Conservation (phyloP, 768 basidiomycete genomes). For the Sistotremastrum suecicum region DNA sequence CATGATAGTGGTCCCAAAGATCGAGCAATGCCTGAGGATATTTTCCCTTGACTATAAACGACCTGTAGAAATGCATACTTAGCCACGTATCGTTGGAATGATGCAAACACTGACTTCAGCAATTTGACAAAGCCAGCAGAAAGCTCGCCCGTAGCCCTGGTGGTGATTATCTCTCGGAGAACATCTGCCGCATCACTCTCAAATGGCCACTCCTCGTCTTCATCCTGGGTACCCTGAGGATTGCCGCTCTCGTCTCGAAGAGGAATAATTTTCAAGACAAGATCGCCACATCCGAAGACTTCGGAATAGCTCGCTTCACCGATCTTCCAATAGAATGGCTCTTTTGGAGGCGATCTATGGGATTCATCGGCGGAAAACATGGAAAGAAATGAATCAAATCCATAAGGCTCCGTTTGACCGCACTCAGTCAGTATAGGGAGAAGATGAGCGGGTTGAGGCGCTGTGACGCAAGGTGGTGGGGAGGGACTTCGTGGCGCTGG, state of each 20-base stretch:
- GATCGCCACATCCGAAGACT: conserved; percentile 80
- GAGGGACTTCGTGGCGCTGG: no score
- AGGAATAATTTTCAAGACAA: conserved; percentile 86
- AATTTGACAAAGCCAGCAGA: conserved; percentile 70
- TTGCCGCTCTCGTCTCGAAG: conserved; percentile 34
- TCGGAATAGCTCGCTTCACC: conserved; percentile 97
- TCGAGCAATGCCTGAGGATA: conserved; percentile 71
- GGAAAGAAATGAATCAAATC: conserved; percentile 74
- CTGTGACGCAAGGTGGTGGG: conserved; percentile 5
- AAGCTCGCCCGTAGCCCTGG: conserved; percentile 60
- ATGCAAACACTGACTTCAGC: conserved; percentile 23
- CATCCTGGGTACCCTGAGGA: conserved; percentile 9
- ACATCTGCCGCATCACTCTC: conserved; percentile 64
- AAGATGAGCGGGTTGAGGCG: conserved; percentile 35
- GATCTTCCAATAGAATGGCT: conserved; percentile 57
- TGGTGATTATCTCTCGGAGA: conserved; percentile 69
- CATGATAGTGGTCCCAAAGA: conserved; percentile 78
- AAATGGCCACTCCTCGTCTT: conserved; percentile 41
- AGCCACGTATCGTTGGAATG: background rate
- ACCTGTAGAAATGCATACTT: conserved; percentile 23
- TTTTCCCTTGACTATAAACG: conserved; percentile 73
- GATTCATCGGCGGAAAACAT: conserved; percentile 31
- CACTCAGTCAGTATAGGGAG: conserved; percentile 58
- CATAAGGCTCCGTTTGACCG: conserved; percentile 46
- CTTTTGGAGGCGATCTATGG: conserved; percentile 7